phyloP scores from a whole-genome alignment of 2,329 filamentous ascomycete species.

The Waltergamsia citrina region DNA sequence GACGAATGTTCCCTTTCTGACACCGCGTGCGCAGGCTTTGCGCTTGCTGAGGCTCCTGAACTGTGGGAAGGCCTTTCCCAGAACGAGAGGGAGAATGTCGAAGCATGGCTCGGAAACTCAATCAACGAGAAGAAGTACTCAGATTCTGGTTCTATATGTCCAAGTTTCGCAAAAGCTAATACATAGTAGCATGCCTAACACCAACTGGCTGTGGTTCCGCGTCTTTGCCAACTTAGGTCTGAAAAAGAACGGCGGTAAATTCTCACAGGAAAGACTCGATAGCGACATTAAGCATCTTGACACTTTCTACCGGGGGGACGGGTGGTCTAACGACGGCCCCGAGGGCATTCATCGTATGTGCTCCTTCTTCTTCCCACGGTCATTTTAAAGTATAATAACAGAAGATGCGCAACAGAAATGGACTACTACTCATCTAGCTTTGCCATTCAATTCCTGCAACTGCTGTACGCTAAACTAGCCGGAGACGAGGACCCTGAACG shows the following conservation, averaged over 20 bases:
- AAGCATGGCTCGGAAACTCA: constrained; percentile 61
- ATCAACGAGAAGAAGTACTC: constrained; percentile 66
- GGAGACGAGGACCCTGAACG: constrained; percentile 56
- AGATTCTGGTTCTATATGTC: not conserved
- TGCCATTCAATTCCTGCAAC: constrained; percentile 71
- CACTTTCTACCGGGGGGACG: constrained; percentile 72
- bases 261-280: constrained; percentile 60
- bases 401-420: constrained; percentile 46
- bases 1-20: too few relatives aligned
- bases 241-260: constrained; percentile 63
- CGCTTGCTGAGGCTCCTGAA: constrained; percentile 57
- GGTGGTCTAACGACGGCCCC: constrained; percentile 77
- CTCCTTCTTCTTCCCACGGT: too few relatives aligned
- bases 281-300: constrained; percentile 70
- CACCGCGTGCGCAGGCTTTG: constrained; percentile 52
- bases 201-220: constrained; percentile 71
- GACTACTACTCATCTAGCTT: constrained; percentile 80
- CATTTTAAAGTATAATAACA: not conserved
- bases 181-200: constrained; percentile 53
- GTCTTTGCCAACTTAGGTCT: constrained; percentile 75
- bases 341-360: constrained; percentile 58
- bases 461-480: constrained; percentile 66
- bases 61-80: constrained; percentile 59
- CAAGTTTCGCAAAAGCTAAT: constrained; percentile 1
- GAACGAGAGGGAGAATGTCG: constrained; percentile 55